Percentiles rank a stretch among this genome's conserved stretches.
phyloP scores from a whole-genome alignment of 2,329 filamentous ascomycete genomes.

The Claviceps lovelessii region DNA sequence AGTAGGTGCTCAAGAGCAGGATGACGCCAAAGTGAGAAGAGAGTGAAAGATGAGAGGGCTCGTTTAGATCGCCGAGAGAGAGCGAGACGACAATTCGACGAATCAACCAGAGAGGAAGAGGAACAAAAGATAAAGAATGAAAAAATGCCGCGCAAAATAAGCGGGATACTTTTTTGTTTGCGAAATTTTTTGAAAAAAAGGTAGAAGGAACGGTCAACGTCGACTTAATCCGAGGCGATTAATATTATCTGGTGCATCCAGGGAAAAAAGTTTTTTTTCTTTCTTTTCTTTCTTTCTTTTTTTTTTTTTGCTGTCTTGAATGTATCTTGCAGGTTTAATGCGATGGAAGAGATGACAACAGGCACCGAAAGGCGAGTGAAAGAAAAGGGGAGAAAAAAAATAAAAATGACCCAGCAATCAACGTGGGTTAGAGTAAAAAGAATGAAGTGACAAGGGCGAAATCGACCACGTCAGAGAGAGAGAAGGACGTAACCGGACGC shows the following conservation, averaged over 20 bases:
- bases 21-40: slow-evolving; percentile 2
- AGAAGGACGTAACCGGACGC: slow-evolving; percentile 10
- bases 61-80: background rate
- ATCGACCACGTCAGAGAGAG: slow-evolving; percentile 4
- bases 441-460: slow-evolving; percentile 1
- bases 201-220: slow-evolving; percentile 17
- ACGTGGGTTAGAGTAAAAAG: slow-evolving; percentile 4
- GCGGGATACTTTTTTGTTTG: background rate
- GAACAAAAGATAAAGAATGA: background rate
- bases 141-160: background rate
- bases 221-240: slow-evolving; percentile 5
- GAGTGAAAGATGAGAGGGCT: background rate
- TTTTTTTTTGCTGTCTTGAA: background rate
- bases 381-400: background rate
- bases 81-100: background rate
- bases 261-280: background rate
- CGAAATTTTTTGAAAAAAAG: slow-evolving; percentile 1
- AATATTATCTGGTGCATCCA: background rate
- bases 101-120: background rate
- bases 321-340: background rate
- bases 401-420: slow-evolving; percentile 3
- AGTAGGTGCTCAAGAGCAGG: background rate
- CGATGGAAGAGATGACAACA: background rate
- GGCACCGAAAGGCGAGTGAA: background rate
- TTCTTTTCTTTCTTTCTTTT: background rate